Base-by-base conservation (phyloP, 495 filamentous ascomycete species). In the Penicillium antarcticum region DNA sequence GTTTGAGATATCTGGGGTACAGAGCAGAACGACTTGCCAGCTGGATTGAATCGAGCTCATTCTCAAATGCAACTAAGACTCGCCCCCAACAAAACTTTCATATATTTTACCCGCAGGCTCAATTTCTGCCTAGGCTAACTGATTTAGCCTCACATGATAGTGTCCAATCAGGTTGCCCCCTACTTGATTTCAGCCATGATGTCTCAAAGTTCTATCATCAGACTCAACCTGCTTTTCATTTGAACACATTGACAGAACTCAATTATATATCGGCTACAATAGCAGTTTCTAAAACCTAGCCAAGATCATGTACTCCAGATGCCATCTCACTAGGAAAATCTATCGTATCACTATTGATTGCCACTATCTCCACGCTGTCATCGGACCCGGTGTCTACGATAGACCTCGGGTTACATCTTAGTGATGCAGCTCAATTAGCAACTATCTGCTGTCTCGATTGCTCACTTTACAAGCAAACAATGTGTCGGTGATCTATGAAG, bases 11-110 rank as follows among this genome's bases (percentile, higher is more conserved):
- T 24, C 5, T 7, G 33, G 23, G 23, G 4, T 45, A 52, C 50
- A 41, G 11, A 41, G 13, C 39, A 32, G 39, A 55, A 49, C 39
- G 44, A 55, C 18, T 18, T 42, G 31, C n/a, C 11, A n/a, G n/a
- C 1, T 26, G 18, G 29, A 17, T 46, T 24, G 34, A 14, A 26
- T 34, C 29, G 7, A 53, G 8, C 21, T 16, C 12, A 23, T 53
- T 46, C 35, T 29, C 39, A 42, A 53, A 53, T 33, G 21, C 14
- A 34, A 19, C 35, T 40, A 45, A 29, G 26, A 7, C 26, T 29
- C 26, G 26, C 26, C 26, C 26, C 26, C 26, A 29, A 29, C 26
- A 7, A 29, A 29, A 29, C 9, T 9, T 8, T 8, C 5, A 29
- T 9, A 29, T 7, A 29, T 29, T 7, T 23, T 5, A n/a, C n/a